phyloP scores from a whole-genome alignment of 345 rosid genomes.

The Combretum micranthum region DNA sequence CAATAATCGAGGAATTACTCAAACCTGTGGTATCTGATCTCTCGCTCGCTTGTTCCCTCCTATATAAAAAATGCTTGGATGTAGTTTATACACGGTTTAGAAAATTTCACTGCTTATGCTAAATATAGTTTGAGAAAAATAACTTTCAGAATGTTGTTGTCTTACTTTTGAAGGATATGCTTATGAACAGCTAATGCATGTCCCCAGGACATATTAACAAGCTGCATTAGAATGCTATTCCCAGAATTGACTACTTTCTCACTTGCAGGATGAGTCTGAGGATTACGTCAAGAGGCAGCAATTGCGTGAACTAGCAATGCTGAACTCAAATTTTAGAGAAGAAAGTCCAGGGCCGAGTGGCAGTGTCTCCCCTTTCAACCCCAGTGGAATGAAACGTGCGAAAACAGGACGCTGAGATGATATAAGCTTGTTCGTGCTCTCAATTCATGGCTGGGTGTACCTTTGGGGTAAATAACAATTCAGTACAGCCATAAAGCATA shows the following conservation, averaged over 20 bases:
- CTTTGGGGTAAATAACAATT: slow-evolving; percentile 21
- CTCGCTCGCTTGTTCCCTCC: neutral
- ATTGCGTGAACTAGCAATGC: slow-evolving; percentile 79
- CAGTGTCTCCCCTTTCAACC: slow-evolving; percentile 88
- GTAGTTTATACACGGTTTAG: too few relatives aligned
- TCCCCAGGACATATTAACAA: neutral
- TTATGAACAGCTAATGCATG: too few relatives aligned
- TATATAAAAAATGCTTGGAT: too few relatives aligned
- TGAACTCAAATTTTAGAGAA: slow-evolving; percentile 89
- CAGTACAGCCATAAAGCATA: slow-evolving; percentile 30
- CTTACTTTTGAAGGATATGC: too few relatives aligned
- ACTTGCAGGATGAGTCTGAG: slow-evolving; percentile 84
- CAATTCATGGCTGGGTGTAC: slow-evolving; percentile 23
- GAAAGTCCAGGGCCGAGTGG: slow-evolving; percentile 97
- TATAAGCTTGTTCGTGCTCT: slow-evolving; percentile 17
- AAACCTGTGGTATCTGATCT: slow-evolving; percentile 67
- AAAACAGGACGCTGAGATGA: slow-evolving; percentile 70
- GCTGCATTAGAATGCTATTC: neutral
- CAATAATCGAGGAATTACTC: slow-evolving; percentile 81
- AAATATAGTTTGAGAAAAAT: too few relatives aligned
- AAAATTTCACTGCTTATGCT: too few relatives aligned
- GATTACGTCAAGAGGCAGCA: slow-evolving; percentile 96
- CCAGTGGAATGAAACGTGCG: slow-evolving; percentile 94
- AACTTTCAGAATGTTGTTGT: too few relatives aligned
- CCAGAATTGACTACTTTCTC: neutral